Percentiles rank a stretch among this genome's conserved stretches.
These are phyloP conservation scores for Podospora pseudopauciseta DNA, from an alignment of 495 filamentous ascomycete species.

Conservation along the genomic window DNA sequence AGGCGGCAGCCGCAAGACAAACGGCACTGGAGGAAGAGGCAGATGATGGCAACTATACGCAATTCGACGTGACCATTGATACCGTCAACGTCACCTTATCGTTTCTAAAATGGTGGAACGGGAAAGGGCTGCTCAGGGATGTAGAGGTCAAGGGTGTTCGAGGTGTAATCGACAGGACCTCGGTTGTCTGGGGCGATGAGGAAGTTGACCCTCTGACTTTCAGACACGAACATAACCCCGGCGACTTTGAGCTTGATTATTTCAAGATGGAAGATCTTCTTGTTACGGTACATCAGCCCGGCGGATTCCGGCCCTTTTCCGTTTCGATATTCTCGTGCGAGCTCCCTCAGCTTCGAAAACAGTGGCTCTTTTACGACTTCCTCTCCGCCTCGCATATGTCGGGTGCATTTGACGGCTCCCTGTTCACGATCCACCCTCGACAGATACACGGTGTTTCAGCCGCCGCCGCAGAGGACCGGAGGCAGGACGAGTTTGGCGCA, in stretches of 20 bases:
- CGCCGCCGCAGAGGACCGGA: conserved; percentile 36
- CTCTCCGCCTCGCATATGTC: conserved; percentile 93
- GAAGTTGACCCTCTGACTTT: conserved; percentile 80
- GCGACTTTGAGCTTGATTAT: conserved; percentile 92
- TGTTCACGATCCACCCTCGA: conserved; percentile 94
- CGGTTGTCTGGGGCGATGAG: conserved; percentile 66
- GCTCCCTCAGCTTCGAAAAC: conserved; percentile 85
- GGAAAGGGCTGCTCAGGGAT: conserved; percentile 84
- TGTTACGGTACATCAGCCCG: conserved; percentile 87
- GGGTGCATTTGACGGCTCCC: conserved; percentile 88
- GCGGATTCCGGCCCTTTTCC: conserved; percentile 85
- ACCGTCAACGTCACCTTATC: conserved; percentile 97
- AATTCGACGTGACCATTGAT: conserved; percentile 93
- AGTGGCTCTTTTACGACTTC: conserved; percentile 98
- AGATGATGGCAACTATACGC: conserved; percentile 94
- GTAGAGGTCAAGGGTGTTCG: conserved; percentile 94
- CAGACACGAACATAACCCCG: conserved; percentile 80
- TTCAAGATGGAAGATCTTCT: conserved; percentile 95
- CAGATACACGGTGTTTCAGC: conserved; percentile 68
- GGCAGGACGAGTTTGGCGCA: conserved; percentile 40
- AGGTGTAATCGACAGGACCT: conserved; percentile 88
- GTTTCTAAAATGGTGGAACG: conserved; percentile 96
- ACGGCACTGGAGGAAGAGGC: conserved; percentile 52
- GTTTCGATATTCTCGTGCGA: conserved; percentile 95
- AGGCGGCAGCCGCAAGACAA: conserved; percentile 72